Evolutionary conservation across 257 asterid species (phyloP).

Genomic region (Capsicum baccatum): DNA sequence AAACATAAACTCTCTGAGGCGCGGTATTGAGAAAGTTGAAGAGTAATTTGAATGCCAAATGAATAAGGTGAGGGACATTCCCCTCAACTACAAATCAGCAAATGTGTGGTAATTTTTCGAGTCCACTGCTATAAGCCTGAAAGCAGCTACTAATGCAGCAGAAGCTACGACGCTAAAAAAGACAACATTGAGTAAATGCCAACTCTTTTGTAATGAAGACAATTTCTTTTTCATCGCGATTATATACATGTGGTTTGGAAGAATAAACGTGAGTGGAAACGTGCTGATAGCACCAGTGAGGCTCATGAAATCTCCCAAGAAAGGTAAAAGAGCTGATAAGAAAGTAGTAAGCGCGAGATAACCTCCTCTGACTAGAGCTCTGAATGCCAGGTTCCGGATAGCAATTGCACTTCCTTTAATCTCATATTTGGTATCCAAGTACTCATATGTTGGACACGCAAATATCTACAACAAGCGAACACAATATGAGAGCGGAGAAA

Average conservation of each 20-base stretch:
- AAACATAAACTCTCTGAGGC: background rate
- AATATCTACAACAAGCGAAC: constrained; percentile 59
- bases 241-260: constrained; percentile 96
- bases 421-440: constrained; percentile 72
- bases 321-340: constrained; percentile 83
- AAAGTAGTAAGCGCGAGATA: constrained; percentile 69
- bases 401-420: constrained; percentile 76
- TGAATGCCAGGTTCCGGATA: constrained; percentile 66
- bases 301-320: constrained; percentile 98
- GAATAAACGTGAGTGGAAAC: constrained; percentile 90
- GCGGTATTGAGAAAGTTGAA: background rate
- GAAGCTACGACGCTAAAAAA: constrained; percentile 61
- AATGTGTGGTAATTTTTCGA: constrained; percentile 64
- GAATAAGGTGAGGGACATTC: background rate
- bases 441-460: constrained; percentile 97
- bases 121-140: constrained; percentile 73
- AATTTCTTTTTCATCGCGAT: constrained; percentile 63
- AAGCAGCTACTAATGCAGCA: constrained; percentile 78
- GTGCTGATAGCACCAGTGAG: constrained; percentile 96
- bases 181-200: constrained; percentile 91
- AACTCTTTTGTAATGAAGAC: constrained; percentile 56
- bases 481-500: background rate
- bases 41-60: too few relatives aligned
- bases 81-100: constrained; percentile 62
- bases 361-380: constrained; percentile 79